Base-by-base conservation (phyloP, 345 rosid genomes). In the Lepidium didymum region DNA sequence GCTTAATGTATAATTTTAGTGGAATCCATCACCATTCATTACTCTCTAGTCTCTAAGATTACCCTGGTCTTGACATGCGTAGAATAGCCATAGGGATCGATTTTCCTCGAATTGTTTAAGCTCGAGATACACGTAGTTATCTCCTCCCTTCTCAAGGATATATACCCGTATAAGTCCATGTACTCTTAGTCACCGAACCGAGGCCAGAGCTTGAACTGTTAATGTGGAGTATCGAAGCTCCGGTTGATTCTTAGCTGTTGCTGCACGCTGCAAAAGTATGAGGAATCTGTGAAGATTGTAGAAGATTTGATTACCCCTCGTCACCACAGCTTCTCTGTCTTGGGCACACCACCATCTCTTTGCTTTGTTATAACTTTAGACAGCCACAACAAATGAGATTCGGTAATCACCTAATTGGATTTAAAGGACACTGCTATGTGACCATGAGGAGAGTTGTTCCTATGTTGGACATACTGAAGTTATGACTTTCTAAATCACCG, bases 141-240 rank as follows among this genome's bases (percentile, higher is more conserved):
- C 29, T 83, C 90, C 43, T 80, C 62, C 18, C 79, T 65, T 0
- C 59, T 74, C 82, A 91, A 81, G 56, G 81, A 85, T 3, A 76
- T 74, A 76, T 96, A 92, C 11, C 87, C 92, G 13, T 6, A 78
- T 44, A 92, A 69, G 63, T 89, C 92, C 81, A 89, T 15, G 60
- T 50, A 77, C 75, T 83, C 80, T 1, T 89, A 81, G 61, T 82
- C 43, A 74, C 97, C 87, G 83, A 44, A 91, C 41, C 1, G 65
- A 78, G 21, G 60, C 51, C 42, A 86, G 80, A 40, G 92, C 96
- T 43, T 10, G 80, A 0, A 62, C 86, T 0, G 83, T 66, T 62
- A 91, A 49, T 58, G 82, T 91, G 13, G 80, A 81, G 79, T 84
- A 91, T 2, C 77, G 78, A 67, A 85, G 64, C 70, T 88, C 97